Percentiles rank a stretch among this genome's conserved stretches.
phyloP scores from a whole-genome alignment of 164 flowering plant species.

The Stephania japonica region DNA sequence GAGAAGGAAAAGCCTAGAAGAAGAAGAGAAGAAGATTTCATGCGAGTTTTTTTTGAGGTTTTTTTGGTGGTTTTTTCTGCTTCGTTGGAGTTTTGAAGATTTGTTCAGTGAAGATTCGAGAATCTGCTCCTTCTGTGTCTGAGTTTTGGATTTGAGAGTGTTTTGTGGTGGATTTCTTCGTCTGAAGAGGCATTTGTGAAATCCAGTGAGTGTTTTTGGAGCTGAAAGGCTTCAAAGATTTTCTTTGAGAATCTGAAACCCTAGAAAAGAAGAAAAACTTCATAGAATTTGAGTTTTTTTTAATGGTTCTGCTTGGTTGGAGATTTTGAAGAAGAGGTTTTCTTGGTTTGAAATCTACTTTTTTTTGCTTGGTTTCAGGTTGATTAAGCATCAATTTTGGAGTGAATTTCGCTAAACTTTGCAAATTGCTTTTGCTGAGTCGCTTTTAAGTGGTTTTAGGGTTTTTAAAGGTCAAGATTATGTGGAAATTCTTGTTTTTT shows the following conservation, averaged over 20 bases:
- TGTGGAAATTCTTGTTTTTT: not conserved
- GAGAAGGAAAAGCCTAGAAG: not conserved
- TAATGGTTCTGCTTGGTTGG: not conserved
- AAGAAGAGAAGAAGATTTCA: not conserved
- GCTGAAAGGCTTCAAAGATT: not conserved
- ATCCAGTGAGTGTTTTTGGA: not conserved
- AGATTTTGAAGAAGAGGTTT: not conserved
- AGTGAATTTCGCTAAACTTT: not conserved
- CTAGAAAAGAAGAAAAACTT: not conserved
- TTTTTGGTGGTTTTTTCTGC: too few relatives aligned
- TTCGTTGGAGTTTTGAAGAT: not conserved
- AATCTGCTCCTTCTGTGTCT: not conserved
- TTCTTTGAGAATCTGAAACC: not conserved
- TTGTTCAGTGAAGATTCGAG: too few relatives aligned
- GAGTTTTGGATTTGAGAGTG: not conserved
- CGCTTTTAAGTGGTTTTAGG: not conserved
- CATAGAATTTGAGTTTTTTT: not conserved
- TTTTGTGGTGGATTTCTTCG: not conserved
- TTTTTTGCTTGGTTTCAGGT: slow-evolving; percentile 2
- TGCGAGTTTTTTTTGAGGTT: not conserved
- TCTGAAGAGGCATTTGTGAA: not conserved
- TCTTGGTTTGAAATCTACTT: not conserved
- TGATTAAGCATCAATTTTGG: not conserved
- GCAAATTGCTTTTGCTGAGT: not conserved
- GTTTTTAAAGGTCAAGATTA: not conserved